These are phyloP conservation scores for Pythium dissimile DNA, from an alignment of 352 stramenopile species.

Conservation along the genomic window DNA sequence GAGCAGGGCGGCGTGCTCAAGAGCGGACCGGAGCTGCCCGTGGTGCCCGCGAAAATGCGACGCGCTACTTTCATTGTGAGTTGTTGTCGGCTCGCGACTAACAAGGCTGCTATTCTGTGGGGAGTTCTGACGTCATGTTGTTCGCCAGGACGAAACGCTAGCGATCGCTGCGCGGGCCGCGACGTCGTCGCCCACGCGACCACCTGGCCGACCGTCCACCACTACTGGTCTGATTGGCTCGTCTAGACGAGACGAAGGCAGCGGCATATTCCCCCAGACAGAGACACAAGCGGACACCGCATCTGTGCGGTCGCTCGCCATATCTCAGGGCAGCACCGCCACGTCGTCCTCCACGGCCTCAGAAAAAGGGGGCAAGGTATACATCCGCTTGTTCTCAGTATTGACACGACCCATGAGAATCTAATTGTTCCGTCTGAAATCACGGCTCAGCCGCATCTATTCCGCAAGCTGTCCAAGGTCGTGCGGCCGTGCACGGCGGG, in stretches of 20 bases:
- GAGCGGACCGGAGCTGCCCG: slow-evolving; percentile 24
- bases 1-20: slow-evolving; percentile 15
- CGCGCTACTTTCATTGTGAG: slow-evolving; percentile 32
- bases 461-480: slow-evolving; percentile 23
- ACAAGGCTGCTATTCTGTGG: background rate
- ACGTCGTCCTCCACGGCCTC: slow-evolving; percentile 9
- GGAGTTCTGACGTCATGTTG: background rate
- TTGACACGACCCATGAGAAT: background rate
- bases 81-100: no score
- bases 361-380: slow-evolving; percentile 16
- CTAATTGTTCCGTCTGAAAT: background rate
- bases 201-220: slow-evolving; percentile 3
- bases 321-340: background rate
- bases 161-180: background rate
- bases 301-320: slow-evolving; percentile 9
- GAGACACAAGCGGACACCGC: background rate
- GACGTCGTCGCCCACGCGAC: background rate
- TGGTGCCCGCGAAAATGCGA: slow-evolving; percentile 27
- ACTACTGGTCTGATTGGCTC: background rate
- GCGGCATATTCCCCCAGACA: slow-evolving; percentile 15
- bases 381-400: no score
- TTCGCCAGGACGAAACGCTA: slow-evolving; percentile 1
- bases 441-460: slow-evolving; percentile 2
- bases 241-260: background rate
- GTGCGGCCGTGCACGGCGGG: slow-evolving; percentile 16